These are phyloP conservation scores for Albophoma yamanashiensis DNA, from an alignment of 2,329 filamentous ascomycete genomes.

Conservation along the genomic window DNA sequence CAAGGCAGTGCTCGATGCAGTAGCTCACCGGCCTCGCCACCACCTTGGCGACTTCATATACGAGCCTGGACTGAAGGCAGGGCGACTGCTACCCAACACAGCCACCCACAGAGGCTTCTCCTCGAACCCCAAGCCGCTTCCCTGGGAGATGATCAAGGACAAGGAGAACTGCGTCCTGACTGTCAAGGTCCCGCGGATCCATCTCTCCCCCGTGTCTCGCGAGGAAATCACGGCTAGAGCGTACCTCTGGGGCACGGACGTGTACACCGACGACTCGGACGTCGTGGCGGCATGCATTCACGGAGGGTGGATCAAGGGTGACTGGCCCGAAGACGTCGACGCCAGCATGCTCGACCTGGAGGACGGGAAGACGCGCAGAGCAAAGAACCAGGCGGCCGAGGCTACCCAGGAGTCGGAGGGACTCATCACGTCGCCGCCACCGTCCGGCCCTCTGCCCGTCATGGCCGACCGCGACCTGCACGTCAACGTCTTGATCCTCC, in stretches of 20 bases:
- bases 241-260: constrained; percentile 83
- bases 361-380: constrained; percentile 17
- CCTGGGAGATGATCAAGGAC: constrained; percentile 57
- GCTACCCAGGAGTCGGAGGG: constrained; percentile 27
- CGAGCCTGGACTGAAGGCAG: constrained; percentile 50
- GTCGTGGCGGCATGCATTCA: constrained; percentile 89
- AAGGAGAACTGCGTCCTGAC: constrained; percentile 88
- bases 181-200: constrained; percentile 72
- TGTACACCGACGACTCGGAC: constrained; percentile 95
- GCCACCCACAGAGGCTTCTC: constrained; percentile 31
- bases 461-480: constrained; percentile 69
- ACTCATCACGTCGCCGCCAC: constrained; percentile 42
- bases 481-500: constrained; percentile 76
- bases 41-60: constrained; percentile 85
- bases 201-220: constrained; percentile 57
- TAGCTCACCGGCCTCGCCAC: constrained; percentile 58
- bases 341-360: constrained; percentile 52
- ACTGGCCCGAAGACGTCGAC: constrained; percentile 74
- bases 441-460: constrained; percentile 50
- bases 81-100: constrained; percentile 30
- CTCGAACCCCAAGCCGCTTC: constrained; percentile 60
- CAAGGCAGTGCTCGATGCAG: constrained; percentile 59
- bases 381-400: constrained; percentile 16
- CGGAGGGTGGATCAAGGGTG: constrained; percentile 81
- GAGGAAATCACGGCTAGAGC: constrained; percentile 75